phyloP scores from a whole-genome alignment of 345 rosid species.

The Brassica napus region DNA sequence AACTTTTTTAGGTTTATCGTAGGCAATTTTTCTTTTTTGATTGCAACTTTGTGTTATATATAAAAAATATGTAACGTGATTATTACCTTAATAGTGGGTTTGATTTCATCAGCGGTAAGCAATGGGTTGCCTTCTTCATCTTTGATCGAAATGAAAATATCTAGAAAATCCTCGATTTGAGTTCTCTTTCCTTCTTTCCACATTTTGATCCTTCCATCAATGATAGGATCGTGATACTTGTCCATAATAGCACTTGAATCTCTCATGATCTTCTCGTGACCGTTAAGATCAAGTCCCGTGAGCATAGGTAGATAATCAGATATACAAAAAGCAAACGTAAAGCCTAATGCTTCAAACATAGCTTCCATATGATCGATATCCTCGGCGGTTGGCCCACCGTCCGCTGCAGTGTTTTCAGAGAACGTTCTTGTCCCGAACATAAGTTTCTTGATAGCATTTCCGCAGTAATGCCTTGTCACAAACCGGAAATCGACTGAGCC shows the following conservation, averaged over 20 bases:
- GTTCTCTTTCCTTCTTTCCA: slow-evolving; percentile 44
- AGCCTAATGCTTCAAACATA: slow-evolving; percentile 39
- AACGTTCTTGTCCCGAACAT: slow-evolving; percentile 44
- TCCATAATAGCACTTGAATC: slow-evolving; percentile 39
- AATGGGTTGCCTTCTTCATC: slow-evolving; percentile 40
- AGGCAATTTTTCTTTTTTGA: background rate
- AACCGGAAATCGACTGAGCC: slow-evolving; percentile 41
- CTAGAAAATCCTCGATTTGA: slow-evolving; percentile 43
- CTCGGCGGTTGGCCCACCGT: slow-evolving; percentile 46
- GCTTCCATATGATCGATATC: slow-evolving; percentile 56
- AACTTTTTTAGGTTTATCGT: no score
- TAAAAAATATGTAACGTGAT: background rate
- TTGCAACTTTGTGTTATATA: background rate
- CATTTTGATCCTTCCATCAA: slow-evolving; percentile 40
- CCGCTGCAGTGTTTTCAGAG: slow-evolving; percentile 29
- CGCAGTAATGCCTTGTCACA: slow-evolving; percentile 41
- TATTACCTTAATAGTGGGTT: slow-evolving; percentile 43
- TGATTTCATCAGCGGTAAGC: slow-evolving; percentile 45
- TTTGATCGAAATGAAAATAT: slow-evolving; percentile 41
- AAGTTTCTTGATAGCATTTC: slow-evolving; percentile 45
- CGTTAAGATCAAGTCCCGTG: slow-evolving; percentile 42
- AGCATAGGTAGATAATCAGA: slow-evolving; percentile 56
- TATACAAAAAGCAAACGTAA: slow-evolving; percentile 47
- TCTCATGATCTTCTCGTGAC: slow-evolving; percentile 45
- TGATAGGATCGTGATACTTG: slow-evolving; percentile 41